These are phyloP conservation scores for Laetiporus sulphureus DNA, from an alignment of 1,284 basidiomycete species.

Conservation along the genomic window DNA sequence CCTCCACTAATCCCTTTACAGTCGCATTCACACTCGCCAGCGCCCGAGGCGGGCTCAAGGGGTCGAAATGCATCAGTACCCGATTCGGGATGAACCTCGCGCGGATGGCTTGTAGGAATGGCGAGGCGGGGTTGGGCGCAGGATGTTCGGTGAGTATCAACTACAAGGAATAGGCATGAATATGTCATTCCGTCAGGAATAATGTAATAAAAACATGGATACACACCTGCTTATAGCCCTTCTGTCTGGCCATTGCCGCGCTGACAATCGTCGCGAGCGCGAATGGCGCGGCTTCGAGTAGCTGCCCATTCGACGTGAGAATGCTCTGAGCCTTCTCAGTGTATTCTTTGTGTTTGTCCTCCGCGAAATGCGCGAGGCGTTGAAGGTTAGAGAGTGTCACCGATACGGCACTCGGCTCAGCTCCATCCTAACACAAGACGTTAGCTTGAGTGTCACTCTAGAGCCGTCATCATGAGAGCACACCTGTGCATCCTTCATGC, in stretches of 20 bases:
- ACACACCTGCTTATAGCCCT: conserved; percentile 21
- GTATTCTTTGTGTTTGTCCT: conserved; percentile 25
- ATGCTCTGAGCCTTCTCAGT: conserved; percentile 25
- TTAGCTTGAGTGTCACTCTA: no score
- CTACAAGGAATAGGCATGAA: conserved; percentile 6
- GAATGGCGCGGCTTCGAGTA: conserved; percentile 19
- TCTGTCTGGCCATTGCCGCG: conserved; percentile 15
- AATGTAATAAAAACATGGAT: background rate
- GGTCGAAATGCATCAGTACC: conserved; percentile 22
- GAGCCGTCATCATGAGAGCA: background rate
- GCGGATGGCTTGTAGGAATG: conserved; percentile 15
- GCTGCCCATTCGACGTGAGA: conserved; percentile 19
- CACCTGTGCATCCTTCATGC: conserved; percentile 34
- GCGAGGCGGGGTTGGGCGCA: conserved; percentile 5
- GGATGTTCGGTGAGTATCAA: conserved; percentile 17
- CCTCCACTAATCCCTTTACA: conserved; percentile 15
- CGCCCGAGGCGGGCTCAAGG: conserved; percentile 14
- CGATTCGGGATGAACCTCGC: conserved; percentile 20
- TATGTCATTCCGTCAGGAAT: background rate
- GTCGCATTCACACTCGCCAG: conserved; percentile 20
- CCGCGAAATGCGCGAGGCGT: conserved; percentile 29
- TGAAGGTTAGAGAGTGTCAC: conserved; percentile 33
- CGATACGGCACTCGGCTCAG: conserved; percentile 36
- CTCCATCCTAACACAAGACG: conserved; percentile 29
- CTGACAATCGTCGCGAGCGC: conserved; percentile 21